These are phyloP conservation scores for Inga leiocalycina DNA, from an alignment of 306 rosid genomes.

Conservation along the genomic window DNA sequence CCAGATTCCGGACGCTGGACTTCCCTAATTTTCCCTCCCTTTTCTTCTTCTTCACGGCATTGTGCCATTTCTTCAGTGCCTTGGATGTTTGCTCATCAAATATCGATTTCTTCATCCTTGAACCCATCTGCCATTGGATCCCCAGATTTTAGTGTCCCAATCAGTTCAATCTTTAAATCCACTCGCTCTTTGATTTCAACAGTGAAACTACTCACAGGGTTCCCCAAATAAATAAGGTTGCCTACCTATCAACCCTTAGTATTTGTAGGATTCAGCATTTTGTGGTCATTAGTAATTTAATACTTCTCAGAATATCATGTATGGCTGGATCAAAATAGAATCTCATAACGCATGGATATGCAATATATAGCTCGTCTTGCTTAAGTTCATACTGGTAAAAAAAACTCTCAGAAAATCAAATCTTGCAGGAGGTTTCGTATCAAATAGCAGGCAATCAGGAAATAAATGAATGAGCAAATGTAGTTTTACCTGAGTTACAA, in stretches of 20 bases:
- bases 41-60: slow-evolving; percentile 66
- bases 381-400: background rate
- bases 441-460: background rate
- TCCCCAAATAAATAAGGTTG: background rate
- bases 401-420: background rate
- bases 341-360: background rate
- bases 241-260: background rate
- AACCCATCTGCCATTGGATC: slow-evolving; percentile 70
- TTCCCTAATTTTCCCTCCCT: slow-evolving; percentile 44
- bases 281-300: background rate
- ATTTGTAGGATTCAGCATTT: background rate
- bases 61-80: slow-evolving; percentile 85
- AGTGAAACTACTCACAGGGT: background rate
- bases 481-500: slow-evolving; percentile 75
- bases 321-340: background rate
- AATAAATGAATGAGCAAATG: background rate
- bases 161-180: background rate
- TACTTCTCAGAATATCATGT: background rate
- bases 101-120: slow-evolving; percentile 73
- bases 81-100: slow-evolving; percentile 86
- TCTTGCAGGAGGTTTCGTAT: background rate
- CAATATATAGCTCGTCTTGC: background rate
- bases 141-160: background rate
- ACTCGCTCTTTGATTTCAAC: background rate
- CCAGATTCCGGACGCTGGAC: slow-evolving; percentile 35